Evolutionary conservation across 2,329 filamentous ascomycete genomes (phyloP).

Genomic region (Aspergillus neotritici): DNA sequence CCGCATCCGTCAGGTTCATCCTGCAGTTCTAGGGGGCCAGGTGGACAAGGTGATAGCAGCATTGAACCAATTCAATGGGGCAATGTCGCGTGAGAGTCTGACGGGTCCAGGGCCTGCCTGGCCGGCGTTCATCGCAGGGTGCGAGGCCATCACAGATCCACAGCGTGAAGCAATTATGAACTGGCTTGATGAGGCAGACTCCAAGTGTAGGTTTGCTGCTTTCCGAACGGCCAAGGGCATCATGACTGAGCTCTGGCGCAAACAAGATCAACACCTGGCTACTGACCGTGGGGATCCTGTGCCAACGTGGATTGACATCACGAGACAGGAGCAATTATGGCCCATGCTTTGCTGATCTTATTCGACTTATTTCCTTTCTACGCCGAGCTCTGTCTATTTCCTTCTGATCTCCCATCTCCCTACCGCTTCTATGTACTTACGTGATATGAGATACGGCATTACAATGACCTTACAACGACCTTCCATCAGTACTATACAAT

Average conservation of each 20-base stretch:
- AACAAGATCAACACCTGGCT: constrained; percentile 22
- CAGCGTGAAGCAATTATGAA: constrained; percentile 18
- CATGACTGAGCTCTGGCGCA: constrained; percentile 25
- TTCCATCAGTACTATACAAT: too few species aligned
- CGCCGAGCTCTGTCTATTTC: neutral
- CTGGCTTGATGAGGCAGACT: constrained; percentile 23
- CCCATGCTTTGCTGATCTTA: constrained; percentile 22
- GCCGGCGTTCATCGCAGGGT: constrained; percentile 40
- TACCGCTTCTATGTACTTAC: neutral
- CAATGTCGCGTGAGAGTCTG: constrained; percentile 11
- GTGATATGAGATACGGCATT: neutral
- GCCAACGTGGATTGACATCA: constrained; percentile 26
- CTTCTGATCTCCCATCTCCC: neutral
- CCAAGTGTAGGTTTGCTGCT: constrained; percentile 19
- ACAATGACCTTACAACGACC: neutral
- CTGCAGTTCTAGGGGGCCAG: constrained; percentile 35
- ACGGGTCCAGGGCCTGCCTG: constrained; percentile 29
- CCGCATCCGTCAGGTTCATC: constrained; percentile 36
- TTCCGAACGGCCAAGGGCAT: constrained; percentile 23
- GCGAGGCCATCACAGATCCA: constrained; percentile 27
- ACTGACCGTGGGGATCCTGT: constrained; percentile 18
- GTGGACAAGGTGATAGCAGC: constrained; percentile 33
- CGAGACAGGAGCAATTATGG: constrained; percentile 22
- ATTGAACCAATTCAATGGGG: constrained; percentile 26
- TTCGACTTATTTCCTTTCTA: neutral